A percentile compares a stretch with the other conserved stretches of the same genome.
These are phyloP conservation scores for Monilinia fructicola DNA, from an alignment of 2,329 filamentous ascomycete species.

Conservation along the genomic window DNA sequence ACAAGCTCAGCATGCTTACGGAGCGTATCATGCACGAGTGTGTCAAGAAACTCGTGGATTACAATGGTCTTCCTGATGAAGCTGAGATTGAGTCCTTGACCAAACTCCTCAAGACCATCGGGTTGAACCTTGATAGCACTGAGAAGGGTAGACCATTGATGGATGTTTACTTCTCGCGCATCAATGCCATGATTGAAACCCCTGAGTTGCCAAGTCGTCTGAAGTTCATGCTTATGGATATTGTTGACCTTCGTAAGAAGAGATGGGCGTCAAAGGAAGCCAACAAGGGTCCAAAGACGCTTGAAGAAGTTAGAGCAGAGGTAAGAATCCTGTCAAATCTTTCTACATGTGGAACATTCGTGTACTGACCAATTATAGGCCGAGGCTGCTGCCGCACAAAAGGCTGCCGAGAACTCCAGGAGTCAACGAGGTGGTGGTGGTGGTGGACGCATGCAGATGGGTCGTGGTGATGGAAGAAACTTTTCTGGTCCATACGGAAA, in stretches of 20 bases:
- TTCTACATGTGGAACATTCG: background rate
- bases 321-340: constrained; percentile 46
- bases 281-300: constrained; percentile 95
- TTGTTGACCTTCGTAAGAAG: constrained; percentile 75
- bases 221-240: constrained; percentile 95
- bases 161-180: constrained; percentile 90
- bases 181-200: constrained; percentile 76
- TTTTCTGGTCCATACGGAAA: constrained; percentile 73
- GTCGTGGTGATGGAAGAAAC: constrained; percentile 83
- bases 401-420: constrained; percentile 71
- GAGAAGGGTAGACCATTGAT: constrained; percentile 86
- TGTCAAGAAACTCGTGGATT: constrained; percentile 95
- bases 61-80: constrained; percentile 88
- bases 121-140: constrained; percentile 77
- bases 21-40: constrained; percentile 99
- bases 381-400: constrained; percentile 75
- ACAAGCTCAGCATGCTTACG: constrained; percentile 98
- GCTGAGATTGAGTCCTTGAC: constrained; percentile 94
- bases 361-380: constrained; percentile 46
- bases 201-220: constrained; percentile 82
- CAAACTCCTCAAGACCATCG: constrained; percentile 89
- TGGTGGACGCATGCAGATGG: constrained; percentile 68
- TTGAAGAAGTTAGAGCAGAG: constrained; percentile 85
- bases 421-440: constrained; percentile 61
- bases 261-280: constrained; percentile 84